A percentile compares a stretch with the other conserved stretches of the same genome.
Evolutionary conservation across 495 filamentous ascomycete genomes (phyloP).

Genomic region (Aspergillus panamensis): DNA sequence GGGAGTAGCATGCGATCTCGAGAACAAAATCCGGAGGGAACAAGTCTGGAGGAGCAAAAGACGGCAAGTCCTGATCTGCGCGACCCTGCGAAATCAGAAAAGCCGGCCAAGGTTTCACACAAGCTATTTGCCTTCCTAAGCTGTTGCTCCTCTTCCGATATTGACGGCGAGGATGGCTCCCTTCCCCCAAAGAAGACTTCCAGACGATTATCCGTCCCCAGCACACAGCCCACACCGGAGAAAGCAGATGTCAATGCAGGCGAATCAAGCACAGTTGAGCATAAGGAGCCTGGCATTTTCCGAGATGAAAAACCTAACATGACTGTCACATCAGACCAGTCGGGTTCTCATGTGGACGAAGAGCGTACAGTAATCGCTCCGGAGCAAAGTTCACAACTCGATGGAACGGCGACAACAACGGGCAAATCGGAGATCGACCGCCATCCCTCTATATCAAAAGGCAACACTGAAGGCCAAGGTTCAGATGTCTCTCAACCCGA

Average conservation of each 20-base stretch:
- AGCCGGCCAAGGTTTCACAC: conserved; percentile 48
- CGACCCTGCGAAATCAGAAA: conserved; percentile 52
- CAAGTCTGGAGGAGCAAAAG: conserved; percentile 39
- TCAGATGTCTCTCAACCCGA: not conserved
- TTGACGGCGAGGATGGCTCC: conserved; percentile 54
- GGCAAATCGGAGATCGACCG: conserved; percentile 17
- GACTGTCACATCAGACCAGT: conserved; percentile 35
- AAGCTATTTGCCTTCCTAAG: conserved; percentile 69
- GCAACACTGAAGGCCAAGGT: conserved; percentile 8
- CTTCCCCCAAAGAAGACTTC: conserved; percentile 65
- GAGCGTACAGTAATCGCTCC: conserved; percentile 20
- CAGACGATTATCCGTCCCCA: conserved; percentile 51
- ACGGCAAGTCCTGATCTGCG: conserved; percentile 31
- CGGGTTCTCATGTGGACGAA: conserved; percentile 34
- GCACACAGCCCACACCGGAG: conserved; percentile 52
- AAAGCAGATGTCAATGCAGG: conserved; percentile 48
- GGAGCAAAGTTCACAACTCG: conserved; percentile 23
- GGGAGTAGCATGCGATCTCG: conserved; percentile 57
- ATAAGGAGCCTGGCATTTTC: conserved; percentile 46
- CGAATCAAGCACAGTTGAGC: conserved; percentile 54
- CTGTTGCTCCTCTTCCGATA: conserved; percentile 73
- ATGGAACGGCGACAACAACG: conserved; percentile 23
- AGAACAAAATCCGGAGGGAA: conserved; percentile 42
- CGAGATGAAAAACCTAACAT: conserved; percentile 50
- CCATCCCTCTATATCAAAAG: conserved; percentile 10